Evolutionary conservation across 345 rosid genomes (phyloP), one percentile per base, ranked within the genome.

Genomic region (Citrus glauca): DNA sequence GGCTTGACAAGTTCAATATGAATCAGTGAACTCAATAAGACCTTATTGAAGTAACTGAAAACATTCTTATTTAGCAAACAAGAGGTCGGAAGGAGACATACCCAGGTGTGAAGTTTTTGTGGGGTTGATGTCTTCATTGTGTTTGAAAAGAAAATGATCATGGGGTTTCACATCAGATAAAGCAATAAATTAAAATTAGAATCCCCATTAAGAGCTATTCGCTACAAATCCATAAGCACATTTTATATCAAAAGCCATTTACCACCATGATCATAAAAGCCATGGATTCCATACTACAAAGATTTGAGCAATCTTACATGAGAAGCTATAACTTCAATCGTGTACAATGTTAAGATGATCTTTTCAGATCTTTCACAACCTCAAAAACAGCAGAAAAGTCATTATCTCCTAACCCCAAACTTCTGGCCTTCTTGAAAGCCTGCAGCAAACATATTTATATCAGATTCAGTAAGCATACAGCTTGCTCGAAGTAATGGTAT

Each of bases 371-470:
- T 85, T 87, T 95, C 83, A 93, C 81, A 5, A 86, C 81, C 85
- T 95, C 98, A 50, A 80, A 80, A 78, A 93, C 97, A 57, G 99
- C 97, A 37, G 99, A 93, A 85, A 95, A 93, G 87, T 95, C 99
- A 0, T 76, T 87, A 72, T 95, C 97, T 68, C 94, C 99, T 9
- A 95, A 79, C 37, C 95, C 98, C 90, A 95, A 78, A 91, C 94
- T 88, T 80, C 93, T 87, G 19, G 96, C 99, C 87, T 90, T 95
- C 87, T 95, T 93, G 85, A 91, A 95, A n/a, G 92, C 92, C 98
- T 95, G 84, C 78, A 71, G 79, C 5, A 50, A 66, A 57, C 37
- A 33, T 50, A 22, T 28, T 5, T 9, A 72, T 24, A 48, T 10
- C 10, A 72, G 60, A 66, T 75, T n/a, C 8, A 66, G 60, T 63